phyloP scores from a whole-genome alignment of 1,284 basidiomycete species.

The Melanopsichium pennsylvanicum region DNA sequence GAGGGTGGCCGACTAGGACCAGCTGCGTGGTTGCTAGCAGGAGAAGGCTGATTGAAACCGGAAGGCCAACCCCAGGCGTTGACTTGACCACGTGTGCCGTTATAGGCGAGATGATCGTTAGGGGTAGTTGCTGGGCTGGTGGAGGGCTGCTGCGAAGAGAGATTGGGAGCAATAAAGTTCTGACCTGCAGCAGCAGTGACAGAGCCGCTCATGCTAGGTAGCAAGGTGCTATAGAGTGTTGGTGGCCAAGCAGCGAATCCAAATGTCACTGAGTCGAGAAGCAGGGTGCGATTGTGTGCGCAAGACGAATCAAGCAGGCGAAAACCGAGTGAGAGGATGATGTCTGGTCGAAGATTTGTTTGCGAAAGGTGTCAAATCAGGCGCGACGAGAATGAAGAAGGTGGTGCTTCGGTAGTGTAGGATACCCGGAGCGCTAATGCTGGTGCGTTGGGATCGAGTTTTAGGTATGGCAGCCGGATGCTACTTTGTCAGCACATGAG shows the following conservation, averaged over 20 bases:
- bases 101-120: slow-evolving; percentile 18
- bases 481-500: background rate
- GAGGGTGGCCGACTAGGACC: slow-evolving; percentile 22
- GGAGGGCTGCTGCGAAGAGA: slow-evolving; percentile 16
- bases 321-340: background rate
- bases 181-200: slow-evolving; percentile 41
- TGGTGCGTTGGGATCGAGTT: background rate
- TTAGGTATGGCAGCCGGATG: slow-evolving; percentile 1
- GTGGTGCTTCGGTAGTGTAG: no score
- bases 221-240: background rate
- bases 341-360: background rate
- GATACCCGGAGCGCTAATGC: background rate
- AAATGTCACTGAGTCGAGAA: slow-evolving; percentile 4
- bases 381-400: no score
- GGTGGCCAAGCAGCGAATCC: slow-evolving; percentile 7
- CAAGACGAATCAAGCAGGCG: background rate
- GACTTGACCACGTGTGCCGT: slow-evolving; percentile 27
- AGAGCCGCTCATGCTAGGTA: slow-evolving; percentile 45
- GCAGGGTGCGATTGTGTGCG: background rate
- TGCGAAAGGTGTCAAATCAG: no score
- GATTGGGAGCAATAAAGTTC: slow-evolving; percentile 28
- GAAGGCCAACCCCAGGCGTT: slow-evolving; percentile 55
- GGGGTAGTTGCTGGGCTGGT: slow-evolving; percentile 21
- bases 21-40: slow-evolving; percentile 17
- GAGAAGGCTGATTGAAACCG: slow-evolving; percentile 40